A percentile compares a stretch with the other conserved stretches of the same genome.
phyloP scores from a whole-genome alignment of 2,329 filamentous ascomycete species.

The Sclerotinia glacialis region DNA sequence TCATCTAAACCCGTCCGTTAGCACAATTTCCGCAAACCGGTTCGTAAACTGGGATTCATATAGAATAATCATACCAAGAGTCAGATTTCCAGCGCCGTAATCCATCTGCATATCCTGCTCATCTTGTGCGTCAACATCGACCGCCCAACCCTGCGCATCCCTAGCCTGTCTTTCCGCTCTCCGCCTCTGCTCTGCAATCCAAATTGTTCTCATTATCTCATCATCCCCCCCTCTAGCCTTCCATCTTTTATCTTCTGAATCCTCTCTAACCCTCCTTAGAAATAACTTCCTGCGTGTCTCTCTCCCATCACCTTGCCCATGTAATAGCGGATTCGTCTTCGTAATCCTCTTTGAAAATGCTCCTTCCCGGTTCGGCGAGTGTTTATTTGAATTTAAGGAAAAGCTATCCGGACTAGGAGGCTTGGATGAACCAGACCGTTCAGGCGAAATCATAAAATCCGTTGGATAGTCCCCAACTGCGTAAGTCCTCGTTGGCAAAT shows the following conservation, averaged over 20 bases:
- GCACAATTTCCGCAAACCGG: background rate
- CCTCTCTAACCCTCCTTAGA: constrained; percentile 62
- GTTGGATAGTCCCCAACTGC: background rate
- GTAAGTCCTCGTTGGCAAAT: background rate
- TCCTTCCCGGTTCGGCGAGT: constrained; percentile 24
- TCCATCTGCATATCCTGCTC: constrained; percentile 24
- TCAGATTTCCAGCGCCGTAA: constrained; percentile 12
- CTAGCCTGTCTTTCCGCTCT: constrained; percentile 37
- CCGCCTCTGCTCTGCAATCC: constrained; percentile 42
- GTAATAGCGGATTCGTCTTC: constrained; percentile 62
- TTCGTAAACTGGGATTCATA: background rate
- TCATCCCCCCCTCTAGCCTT: constrained; percentile 62
- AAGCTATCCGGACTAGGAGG: background rate
- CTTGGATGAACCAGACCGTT: constrained; percentile 3
- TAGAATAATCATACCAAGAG: constrained; percentile 16
- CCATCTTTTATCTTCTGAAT: constrained; percentile 59
- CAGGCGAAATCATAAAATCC: constrained; percentile 12
- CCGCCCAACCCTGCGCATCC: constrained; percentile 32
- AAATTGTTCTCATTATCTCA: constrained; percentile 46
- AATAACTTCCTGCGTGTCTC: constrained; percentile 67
- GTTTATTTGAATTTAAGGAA: constrained; percentile 9
- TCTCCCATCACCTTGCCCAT: constrained; percentile 55
- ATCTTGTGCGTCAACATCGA: constrained; percentile 25
- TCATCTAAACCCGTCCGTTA: constrained; percentile 30
- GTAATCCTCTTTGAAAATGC: constrained; percentile 46